Conservation (phyloP, 1,284 basidiomycete species). For the Ceratobasidium sp. region DNA sequence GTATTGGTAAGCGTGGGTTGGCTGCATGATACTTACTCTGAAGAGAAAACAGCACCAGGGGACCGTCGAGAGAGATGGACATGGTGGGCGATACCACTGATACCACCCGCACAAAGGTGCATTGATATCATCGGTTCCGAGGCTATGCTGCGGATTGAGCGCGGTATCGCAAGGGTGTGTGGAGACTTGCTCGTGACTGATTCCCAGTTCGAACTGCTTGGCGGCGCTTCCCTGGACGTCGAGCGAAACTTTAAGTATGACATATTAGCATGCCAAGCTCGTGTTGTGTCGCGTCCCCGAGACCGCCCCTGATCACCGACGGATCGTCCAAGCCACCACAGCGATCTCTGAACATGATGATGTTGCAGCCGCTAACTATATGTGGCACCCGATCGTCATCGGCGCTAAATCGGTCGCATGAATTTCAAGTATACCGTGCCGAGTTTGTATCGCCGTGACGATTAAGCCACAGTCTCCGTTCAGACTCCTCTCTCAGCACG, state of each 20-base stretch:
- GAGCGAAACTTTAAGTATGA: constrained; percentile 3
- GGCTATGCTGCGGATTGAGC: constrained; percentile 10
- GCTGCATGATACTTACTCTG: constrained; percentile 8
- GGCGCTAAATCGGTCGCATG: constrained; percentile 13
- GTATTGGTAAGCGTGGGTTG: neutral
- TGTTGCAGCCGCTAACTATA: neutral
- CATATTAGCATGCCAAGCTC: constrained; percentile 13
- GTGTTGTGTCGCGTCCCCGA: constrained; percentile 15
- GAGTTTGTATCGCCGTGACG: neutral
- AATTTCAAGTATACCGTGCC: constrained; percentile 19
- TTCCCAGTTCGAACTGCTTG: constrained; percentile 25
- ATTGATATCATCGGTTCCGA: neutral
- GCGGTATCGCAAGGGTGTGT: neutral
- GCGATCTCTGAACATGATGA: neutral
- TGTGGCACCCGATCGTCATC: constrained; percentile 11
- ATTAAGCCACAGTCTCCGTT: neutral
- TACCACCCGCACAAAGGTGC: neutral
- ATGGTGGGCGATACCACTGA: constrained; percentile 6
- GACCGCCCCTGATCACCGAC: neutral
- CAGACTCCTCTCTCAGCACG: neutral
- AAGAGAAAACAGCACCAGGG: constrained; percentile 33
- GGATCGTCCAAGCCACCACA: neutral
- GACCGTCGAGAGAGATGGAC: constrained; percentile 11
- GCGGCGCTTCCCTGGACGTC: constrained; percentile 27
- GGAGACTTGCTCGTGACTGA: neutral